Evolutionary conservation across 2,329 filamentous ascomycete genomes (phyloP).

Genomic region (Aureobasidium lini): DNA sequence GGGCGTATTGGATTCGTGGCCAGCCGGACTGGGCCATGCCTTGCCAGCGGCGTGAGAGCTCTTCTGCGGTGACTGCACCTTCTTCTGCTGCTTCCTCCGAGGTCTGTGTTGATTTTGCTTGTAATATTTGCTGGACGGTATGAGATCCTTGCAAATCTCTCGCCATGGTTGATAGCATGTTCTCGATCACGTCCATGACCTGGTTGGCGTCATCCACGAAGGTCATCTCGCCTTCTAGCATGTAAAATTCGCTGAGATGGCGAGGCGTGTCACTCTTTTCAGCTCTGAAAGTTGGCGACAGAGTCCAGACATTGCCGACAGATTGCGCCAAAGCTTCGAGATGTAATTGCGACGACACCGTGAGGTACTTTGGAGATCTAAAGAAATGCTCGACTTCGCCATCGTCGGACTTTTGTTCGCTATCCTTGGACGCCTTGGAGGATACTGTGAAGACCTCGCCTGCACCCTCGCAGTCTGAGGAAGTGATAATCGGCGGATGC

Average conservation of each 20-base stretch:
- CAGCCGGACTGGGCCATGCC: constrained; percentile 65
- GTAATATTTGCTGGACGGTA: constrained; percentile 38
- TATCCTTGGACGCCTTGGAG: constrained; percentile 20
- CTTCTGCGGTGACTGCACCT: constrained; percentile 36
- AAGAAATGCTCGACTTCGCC: constrained; percentile 58
- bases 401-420: constrained; percentile 28
- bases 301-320: constrained; percentile 83
- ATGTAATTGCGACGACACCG: constrained; percentile 90
- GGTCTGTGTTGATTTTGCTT: constrained; percentile 24
- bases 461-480: constrained; percentile 93
- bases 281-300: constrained; percentile 89
- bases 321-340: constrained; percentile 86
- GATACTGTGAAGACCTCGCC: constrained; percentile 80
- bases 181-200: constrained; percentile 74
- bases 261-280: constrained; percentile 89
- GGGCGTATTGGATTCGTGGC: constrained; percentile 75
- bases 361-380: constrained; percentile 80
- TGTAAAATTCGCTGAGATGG: constrained; percentile 96
- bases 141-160: constrained; percentile 23
- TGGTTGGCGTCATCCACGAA: constrained; percentile 63
- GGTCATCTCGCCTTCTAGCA: constrained; percentile 87
- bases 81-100: constrained; percentile 28
- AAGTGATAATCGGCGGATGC: constrained; percentile 90
- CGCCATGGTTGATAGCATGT: constrained; percentile 59
- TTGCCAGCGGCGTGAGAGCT: constrained; percentile 63